Evolutionary conservation across 805 yeast species (phyloP), one percentile per base, ranked within the genome.

Genomic region (Wilhelminamyces savonicus): DNA sequence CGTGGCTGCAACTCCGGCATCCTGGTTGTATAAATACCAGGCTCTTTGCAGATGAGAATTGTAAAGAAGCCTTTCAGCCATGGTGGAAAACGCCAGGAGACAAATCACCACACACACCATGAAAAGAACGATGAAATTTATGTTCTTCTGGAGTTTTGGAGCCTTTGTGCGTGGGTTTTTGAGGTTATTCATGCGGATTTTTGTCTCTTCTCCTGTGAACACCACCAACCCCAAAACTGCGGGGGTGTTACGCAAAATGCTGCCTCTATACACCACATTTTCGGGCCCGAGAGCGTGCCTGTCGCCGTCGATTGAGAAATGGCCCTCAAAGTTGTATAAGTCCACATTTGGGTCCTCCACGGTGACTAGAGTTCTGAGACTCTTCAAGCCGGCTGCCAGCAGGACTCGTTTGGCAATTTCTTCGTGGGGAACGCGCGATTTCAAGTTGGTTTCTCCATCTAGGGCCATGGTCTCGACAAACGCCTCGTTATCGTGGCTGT

Each of bases 401-500:
- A 67, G 59, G 24, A 79, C 63, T 8, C 55, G 39, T 11, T 71
- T 69, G 23, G 78, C 67, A 2, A 90, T 42, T 36, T 78, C 83
- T 2, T 70, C 64, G 37, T 79, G 82, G 0, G 95, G 83, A 13
- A 62, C 59, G 43, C 75, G 78, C 6, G 83, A 69, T 53, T 92
- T 92, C 37, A 92, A 64, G 50, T 87, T 90, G 0, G 97, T 92
- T 55, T 92, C 98, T 29, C 99, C 99, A 56, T 92, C 98, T 28
- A 92, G 66, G 1, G 95, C 98, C 90, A 90, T 87, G 1, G 99
- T 92, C 54, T 92, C 99, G 13, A 88, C 77, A 40, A 75, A 84
- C 1, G 84, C 73, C 31, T 69, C 74, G 34, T 78, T 73, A 23
- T 81, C 87, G 38, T 32, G 35, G 26, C 70, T 71, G 22, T 76